Evolutionary conservation across 495 filamentous ascomycete genomes (phyloP).

Genomic region (Neurospora sp.): DNA sequence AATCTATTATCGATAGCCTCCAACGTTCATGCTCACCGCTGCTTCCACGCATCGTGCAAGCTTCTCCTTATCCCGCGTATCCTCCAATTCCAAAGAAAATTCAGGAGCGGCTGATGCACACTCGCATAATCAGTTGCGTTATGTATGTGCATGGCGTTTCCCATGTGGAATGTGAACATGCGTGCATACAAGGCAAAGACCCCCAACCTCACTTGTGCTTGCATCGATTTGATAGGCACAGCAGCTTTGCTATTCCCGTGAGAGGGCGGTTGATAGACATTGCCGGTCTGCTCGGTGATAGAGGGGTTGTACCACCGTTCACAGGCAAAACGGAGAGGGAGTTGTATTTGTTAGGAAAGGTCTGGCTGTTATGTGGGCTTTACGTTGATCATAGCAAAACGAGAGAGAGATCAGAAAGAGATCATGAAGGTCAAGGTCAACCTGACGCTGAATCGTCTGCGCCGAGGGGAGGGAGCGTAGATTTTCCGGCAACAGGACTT

Average conservation of each 20-base stretch:
- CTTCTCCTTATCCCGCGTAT: background rate
- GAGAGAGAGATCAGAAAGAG: background rate
- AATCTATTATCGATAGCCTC: too few species aligned
- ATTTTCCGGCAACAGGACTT: background rate
- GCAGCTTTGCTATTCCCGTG: background rate
- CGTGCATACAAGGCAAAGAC: background rate
- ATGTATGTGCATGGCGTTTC: background rate
- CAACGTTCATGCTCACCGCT: too few species aligned
- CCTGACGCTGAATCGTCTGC: too few species aligned
- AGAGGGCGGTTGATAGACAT: background rate
- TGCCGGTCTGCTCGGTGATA: background rate
- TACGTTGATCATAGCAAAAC: background rate
- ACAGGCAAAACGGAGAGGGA: background rate
- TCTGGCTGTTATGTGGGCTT: background rate
- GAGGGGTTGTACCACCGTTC: background rate
- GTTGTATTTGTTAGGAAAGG: background rate
- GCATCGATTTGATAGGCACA: background rate
- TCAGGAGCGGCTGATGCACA: background rate
- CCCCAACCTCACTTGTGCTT: background rate
- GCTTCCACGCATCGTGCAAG: background rate
- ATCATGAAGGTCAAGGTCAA: background rate
- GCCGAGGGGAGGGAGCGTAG: background rate
- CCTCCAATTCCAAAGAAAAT: background rate
- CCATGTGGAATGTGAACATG: background rate
- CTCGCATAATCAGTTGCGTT: background rate